phyloP scores from a whole-genome alignment of 352 stramenopile genomes.

The Phytophthora syringae region DNA sequence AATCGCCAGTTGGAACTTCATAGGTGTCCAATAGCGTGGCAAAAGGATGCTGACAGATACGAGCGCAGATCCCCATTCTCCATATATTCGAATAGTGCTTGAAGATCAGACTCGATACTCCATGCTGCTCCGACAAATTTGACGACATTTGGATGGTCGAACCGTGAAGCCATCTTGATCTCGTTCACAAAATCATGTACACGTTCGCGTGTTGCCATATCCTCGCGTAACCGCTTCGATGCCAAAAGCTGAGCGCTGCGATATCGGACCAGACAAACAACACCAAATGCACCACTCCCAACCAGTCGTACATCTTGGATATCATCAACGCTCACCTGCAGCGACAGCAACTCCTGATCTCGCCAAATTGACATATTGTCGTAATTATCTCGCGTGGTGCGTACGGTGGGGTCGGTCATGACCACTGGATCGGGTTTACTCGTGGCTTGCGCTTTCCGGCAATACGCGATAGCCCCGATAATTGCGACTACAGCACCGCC shows the following conservation, averaged over 20 bases:
- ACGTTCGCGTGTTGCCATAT: slow-evolving; percentile 16
- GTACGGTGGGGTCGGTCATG: slow-evolving; percentile 21
- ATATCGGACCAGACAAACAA: slow-evolving; percentile 40
- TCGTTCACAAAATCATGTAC: slow-evolving; percentile 29
- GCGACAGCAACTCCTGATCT: slow-evolving; percentile 19
- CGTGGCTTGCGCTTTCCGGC: neutral
- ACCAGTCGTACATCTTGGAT: slow-evolving; percentile 36
- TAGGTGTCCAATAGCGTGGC: slow-evolving; percentile 27
- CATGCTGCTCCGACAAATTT: slow-evolving; percentile 55
- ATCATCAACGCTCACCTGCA: slow-evolving; percentile 26
- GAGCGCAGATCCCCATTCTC: slow-evolving; percentile 49
- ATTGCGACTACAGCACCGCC: slow-evolving; percentile 18
- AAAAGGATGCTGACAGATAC: slow-evolving; percentile 24
- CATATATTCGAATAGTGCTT: slow-evolving; percentile 63
- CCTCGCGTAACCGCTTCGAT: slow-evolving; percentile 33
- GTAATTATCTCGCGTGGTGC: slow-evolving; percentile 22
- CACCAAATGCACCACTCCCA: slow-evolving; percentile 33
- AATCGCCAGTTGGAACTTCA: slow-evolving; percentile 44
- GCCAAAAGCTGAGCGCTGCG: slow-evolving; percentile 22
- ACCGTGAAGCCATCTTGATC: slow-evolving; percentile 41
- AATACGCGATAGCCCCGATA: slow-evolving; percentile 20
- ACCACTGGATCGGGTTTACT: slow-evolving; percentile 14
- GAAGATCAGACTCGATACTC: slow-evolving; percentile 50
- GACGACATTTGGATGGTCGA: slow-evolving; percentile 44
- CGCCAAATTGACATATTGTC: slow-evolving; percentile 34